Conservation (phyloP, 148 eudicot genomes). For the Vaccinium myrtillus region DNA sequence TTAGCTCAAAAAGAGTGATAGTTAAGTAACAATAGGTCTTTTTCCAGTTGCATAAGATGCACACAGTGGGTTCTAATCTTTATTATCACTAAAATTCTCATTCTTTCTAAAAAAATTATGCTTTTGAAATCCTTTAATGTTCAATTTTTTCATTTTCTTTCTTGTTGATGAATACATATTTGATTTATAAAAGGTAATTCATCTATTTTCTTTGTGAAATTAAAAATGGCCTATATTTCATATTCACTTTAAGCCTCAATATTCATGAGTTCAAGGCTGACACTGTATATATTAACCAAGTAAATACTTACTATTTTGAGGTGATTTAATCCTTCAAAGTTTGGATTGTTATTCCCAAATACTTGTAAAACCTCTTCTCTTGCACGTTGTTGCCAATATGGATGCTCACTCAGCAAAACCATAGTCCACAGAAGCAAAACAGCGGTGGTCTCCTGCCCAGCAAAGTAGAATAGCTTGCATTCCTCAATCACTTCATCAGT, state of each 20-base stretch:
- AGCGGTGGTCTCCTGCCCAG: slow-evolving; percentile 11
- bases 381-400: slow-evolving; percentile 6
- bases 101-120: background rate
- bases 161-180: no score
- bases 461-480: slow-evolving; percentile 19
- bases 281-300: background rate
- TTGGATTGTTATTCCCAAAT: slow-evolving; percentile 7
- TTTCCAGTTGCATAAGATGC: no score
- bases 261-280: background rate
- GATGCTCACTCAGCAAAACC: slow-evolving; percentile 8
- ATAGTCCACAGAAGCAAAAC: slow-evolving; percentile 1
- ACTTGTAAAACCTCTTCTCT: slow-evolving; percentile 13
- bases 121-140: background rate
- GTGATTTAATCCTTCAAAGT: background rate
- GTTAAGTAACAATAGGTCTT: background rate
- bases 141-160: no score
- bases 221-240: background rate
- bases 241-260: background rate
- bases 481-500: slow-evolving; percentile 15
- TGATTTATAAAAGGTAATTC: no score
- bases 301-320: background rate
- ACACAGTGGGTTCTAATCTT: no score
- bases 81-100: no score
- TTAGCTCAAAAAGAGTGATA: background rate
- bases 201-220: no score